Evolutionary conservation across 177 flowering plant genomes (phyloP).

Genomic region (Tripterygium wilfordii): DNA sequence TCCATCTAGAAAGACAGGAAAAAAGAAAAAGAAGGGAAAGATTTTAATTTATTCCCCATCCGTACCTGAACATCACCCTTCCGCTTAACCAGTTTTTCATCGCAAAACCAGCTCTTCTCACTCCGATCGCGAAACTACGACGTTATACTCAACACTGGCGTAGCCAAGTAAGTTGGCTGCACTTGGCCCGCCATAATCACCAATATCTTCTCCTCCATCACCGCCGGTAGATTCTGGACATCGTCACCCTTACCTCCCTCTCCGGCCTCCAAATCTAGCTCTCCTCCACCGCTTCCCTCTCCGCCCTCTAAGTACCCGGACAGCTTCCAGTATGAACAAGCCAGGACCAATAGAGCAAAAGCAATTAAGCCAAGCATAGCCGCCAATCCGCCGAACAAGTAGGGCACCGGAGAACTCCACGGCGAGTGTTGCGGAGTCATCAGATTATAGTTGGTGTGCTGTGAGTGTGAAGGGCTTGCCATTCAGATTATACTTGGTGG

Average conservation of each 20-base stretch:
- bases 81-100: slow-evolving; percentile 14
- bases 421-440: slow-evolving; percentile 27
- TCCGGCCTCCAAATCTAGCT: slow-evolving; percentile 28
- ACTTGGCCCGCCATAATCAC: slow-evolving; percentile 71
- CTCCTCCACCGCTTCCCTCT: slow-evolving; percentile 10
- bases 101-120: slow-evolving; percentile 10
- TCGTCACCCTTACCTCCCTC: slow-evolving; percentile 15
- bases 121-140: slow-evolving; percentile 29
- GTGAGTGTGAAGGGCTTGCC: slow-evolving; percentile 19
- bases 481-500: no score
- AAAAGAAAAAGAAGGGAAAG: no score
- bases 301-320: slow-evolving; percentile 34
- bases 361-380: slow-evolving; percentile 63
- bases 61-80: slow-evolving; percentile 3
- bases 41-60: slow-evolving; percentile 6
- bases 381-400: slow-evolving; percentile 68
- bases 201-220: slow-evolving; percentile 46
- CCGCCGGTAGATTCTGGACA: slow-evolving; percentile 16
- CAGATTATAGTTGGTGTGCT: slow-evolving; percentile 1
- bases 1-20: no score
- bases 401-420: slow-evolving; percentile 74
- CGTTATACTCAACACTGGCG: slow-evolving; percentile 39
- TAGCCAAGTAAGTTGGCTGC: slow-evolving; percentile 58
- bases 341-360: slow-evolving; percentile 53
- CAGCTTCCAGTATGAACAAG: slow-evolving; percentile 65